Evolutionary conservation across 176 grass and related monocot genomes (phyloP).

Genomic region (Carex parvula): DNA sequence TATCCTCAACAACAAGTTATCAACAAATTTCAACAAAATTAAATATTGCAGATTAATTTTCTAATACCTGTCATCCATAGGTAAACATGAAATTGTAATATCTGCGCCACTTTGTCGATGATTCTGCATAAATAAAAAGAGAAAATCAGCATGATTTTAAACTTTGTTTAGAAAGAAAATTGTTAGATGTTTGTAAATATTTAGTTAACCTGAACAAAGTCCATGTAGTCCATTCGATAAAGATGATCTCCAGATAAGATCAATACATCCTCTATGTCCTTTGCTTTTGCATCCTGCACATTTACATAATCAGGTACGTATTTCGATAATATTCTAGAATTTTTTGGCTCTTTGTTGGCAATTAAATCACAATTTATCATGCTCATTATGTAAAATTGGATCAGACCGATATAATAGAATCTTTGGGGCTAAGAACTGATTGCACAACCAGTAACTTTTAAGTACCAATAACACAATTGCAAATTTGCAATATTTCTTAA

Average conservation of each 20-base stretch:
- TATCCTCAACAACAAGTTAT: too few relatives aligned
- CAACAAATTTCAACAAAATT: neutral
- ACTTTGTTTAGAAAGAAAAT: neutral
- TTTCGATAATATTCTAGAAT: neutral
- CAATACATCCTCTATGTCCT: conserved; percentile 79
- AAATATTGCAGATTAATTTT: neutral
- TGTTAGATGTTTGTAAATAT: neutral
- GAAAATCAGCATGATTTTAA: conserved; percentile 22
- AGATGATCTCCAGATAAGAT: conserved; percentile 98
- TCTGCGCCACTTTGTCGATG: conserved; percentile 66
- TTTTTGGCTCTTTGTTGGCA: too few relatives aligned
- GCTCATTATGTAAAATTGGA: neutral
- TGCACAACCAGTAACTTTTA: neutral
- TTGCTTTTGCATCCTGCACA: conserved; percentile 76
- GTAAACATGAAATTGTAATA: conserved; percentile 82
- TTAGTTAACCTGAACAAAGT: conserved; percentile 75
- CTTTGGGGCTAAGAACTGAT: neutral
- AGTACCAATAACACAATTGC: neutral
- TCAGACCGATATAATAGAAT: neutral
- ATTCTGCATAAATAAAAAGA: conserved; percentile 37
- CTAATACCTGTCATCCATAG: conserved; percentile 63
- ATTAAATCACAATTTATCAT: neutral
- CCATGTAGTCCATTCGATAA: conserved; percentile 95
- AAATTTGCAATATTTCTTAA: neutral
- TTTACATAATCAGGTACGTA: neutral